These are phyloP conservation scores for Entophlyctis luteolus DNA, from an alignment of 192 early-diverging fungal species.

Conservation along the genomic window DNA sequence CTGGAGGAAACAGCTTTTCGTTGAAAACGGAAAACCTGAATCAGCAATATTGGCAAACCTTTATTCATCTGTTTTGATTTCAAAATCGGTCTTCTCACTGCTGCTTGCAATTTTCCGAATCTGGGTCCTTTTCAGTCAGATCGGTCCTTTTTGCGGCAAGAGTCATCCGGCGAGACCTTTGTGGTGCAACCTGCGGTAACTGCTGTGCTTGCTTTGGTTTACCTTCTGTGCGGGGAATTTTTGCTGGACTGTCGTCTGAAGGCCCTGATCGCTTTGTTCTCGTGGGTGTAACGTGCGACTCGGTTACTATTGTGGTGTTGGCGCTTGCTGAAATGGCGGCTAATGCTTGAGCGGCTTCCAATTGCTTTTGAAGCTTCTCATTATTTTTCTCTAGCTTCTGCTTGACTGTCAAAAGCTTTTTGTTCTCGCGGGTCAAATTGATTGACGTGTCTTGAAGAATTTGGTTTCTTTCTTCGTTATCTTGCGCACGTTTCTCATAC, in stretches of 20 bases:
- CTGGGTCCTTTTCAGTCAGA: no score
- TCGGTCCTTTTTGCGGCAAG: neutral
- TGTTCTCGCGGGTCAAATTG: slow-evolving; percentile 4
- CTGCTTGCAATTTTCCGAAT: neutral
- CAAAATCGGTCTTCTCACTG: no score
- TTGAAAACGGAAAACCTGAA: no score
- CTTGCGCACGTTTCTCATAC: slow-evolving; percentile 6
- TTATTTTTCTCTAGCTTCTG: neutral
- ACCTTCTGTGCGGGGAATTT: neutral
- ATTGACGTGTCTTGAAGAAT: slow-evolving; percentile 1
- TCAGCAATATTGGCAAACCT: no score
- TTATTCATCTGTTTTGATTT: no score
- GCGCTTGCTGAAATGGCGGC: neutral
- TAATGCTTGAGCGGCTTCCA: neutral
- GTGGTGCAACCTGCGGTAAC: neutral
- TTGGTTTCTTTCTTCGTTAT: slow-evolving; percentile 15
- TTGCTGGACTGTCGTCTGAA: neutral
- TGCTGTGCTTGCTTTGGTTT: neutral
- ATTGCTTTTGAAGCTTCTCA: slow-evolving; percentile 4
- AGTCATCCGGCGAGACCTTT: neutral
- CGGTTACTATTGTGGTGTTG: neutral
- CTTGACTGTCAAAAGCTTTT: slow-evolving; percentile 8
- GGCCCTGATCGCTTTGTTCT: neutral
- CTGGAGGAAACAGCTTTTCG: no score
- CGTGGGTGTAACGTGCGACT: neutral